phyloP scores from a whole-genome alignment of 2,329 filamentous ascomycete genomes.

The Trichoderma guizhouense region DNA sequence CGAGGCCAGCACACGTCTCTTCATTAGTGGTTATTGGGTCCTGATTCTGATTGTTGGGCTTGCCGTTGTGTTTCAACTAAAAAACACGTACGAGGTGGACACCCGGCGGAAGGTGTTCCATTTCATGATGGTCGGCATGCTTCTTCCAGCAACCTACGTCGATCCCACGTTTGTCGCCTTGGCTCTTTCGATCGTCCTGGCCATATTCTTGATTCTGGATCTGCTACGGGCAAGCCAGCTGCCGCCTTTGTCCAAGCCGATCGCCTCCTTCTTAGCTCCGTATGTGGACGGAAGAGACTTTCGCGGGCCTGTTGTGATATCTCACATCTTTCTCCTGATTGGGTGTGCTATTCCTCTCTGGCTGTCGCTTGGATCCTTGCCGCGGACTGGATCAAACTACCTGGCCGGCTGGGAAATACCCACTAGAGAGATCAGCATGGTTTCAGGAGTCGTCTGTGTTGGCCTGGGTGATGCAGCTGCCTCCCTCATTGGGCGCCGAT shows the following conservation, averaged over 20 bases:
- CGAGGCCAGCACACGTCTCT: slow-evolving; percentile 75
- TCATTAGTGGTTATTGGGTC: slow-evolving; percentile 72
- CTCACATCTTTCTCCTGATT: slow-evolving; percentile 91
- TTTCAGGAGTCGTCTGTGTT: slow-evolving; percentile 88
- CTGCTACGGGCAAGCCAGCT: slow-evolving; percentile 87
- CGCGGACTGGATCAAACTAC: slow-evolving; percentile 52
- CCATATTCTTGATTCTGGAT: slow-evolving; percentile 84
- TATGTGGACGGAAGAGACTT: slow-evolving; percentile 95
- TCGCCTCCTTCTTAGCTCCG: slow-evolving; percentile 83
- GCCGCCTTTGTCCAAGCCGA: slow-evolving; percentile 79
- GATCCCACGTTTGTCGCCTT: slow-evolving; percentile 82
- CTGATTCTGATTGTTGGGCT: slow-evolving; percentile 68
- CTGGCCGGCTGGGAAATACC: slow-evolving; percentile 73
- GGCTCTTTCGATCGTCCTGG: slow-evolving; percentile 73
- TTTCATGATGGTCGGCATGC: slow-evolving; percentile 96
- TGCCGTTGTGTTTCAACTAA: slow-evolving; percentile 69
- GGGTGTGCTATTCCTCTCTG: slow-evolving; percentile 94
- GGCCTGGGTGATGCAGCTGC: slow-evolving; percentile 94
- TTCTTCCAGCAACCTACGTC: slow-evolving; percentile 79
- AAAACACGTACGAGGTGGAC: slow-evolving; percentile 81
- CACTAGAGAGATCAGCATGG: slow-evolving; percentile 78
- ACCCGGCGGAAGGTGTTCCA: slow-evolving; percentile 96
- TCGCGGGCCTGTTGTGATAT: slow-evolving; percentile 89
- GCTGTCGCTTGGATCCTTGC: slow-evolving; percentile 72
- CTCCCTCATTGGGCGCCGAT: slow-evolving; percentile 82